Base-by-base conservation (phyloP, 352 stramenopile species). In the Globisporangium heterothallicum region DNA sequence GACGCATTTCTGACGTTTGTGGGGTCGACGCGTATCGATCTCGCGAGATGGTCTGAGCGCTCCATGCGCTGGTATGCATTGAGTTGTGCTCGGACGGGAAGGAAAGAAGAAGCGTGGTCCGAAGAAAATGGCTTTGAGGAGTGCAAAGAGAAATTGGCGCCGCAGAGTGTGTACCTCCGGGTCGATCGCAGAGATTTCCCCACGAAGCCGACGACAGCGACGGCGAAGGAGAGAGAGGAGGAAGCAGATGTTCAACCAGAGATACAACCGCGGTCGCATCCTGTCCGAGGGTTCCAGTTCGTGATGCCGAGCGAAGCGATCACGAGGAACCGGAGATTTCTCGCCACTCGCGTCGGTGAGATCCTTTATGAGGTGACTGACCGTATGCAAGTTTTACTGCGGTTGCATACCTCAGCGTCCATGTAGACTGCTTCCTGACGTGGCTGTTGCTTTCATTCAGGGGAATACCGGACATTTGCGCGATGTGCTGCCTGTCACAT, bases 401-500 rank as follows among this genome's bases (percentile, higher is more conserved):
- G n/a, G n/a, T n/a, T n/a, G n/a, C n/a, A n/a, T n/a, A n/a, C n/a
- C n/a, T n/a, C n/a, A n/a, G n/a, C n/a, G n/a, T n/a, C n/a, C n/a
- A n/a, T n/a, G n/a, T n/a, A n/a, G n/a, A n/a, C n/a, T n/a, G n/a
- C n/a, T 19, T 25, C 21, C 44, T 35, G 30, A 21, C 12, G 10
- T 36, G 1, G 12, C 18, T 24, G 6, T n/a, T 5, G 0, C 13
- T 46, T 26, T n/a, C 9, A 16, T 45, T 58, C 40, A 68, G 61
- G 1, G 59, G 63, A 26, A 49, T 66, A 46, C 42, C 0, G 54
- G 42, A 29, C 24, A 35, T 6, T 49, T 86, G 13, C 54, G 63
- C 25, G 58, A 80, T 25, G 51, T 84, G 19, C 49, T 86, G 4
- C 58, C 59, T 6, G 48, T 66, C 6, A 74, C 62, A 10, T 53